phyloP scores from a whole-genome alignment of 495 filamentous ascomycete species.

The Podospora comata region DNA sequence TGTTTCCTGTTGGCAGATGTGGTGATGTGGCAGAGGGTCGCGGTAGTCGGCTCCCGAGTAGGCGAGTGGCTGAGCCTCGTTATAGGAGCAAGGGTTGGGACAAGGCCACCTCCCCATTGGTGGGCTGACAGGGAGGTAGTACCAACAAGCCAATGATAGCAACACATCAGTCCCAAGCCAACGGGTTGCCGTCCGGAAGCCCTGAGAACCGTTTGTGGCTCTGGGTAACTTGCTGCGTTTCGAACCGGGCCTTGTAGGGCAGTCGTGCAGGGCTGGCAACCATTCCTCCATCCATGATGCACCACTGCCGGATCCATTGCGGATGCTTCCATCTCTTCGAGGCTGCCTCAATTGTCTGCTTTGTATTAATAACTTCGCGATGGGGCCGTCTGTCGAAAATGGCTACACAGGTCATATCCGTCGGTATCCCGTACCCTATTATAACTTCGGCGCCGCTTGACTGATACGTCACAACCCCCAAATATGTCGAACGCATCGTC shows the following conservation, averaged over 20 bases:
- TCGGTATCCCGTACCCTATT: neutral
- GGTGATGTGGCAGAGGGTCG: conserved; percentile 4
- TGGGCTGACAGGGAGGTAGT: neutral
- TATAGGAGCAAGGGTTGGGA: neutral
- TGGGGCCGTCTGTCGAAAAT: conserved; percentile 1
- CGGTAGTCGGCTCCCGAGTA: neutral
- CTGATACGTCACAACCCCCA: conserved; percentile 9
- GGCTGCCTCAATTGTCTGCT: conserved; percentile 8
- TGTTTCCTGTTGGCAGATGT: neutral
- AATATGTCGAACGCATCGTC: conserved; percentile 29
- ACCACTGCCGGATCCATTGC: neutral
- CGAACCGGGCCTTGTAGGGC: conserved; percentile 2
- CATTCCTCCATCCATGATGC: conserved; percentile 4
- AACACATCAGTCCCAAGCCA: neutral
- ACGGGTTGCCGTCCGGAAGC: conserved; percentile 15
- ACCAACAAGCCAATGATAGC: conserved; percentile 9
- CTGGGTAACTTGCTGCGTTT: conserved; percentile 4
- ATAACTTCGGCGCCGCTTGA: conserved; percentile 8
- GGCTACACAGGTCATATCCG: conserved; percentile 1
- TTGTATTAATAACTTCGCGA: conserved; percentile 9
- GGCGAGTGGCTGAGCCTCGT: neutral
- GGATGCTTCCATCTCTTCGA: neutral
- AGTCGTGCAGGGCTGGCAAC: neutral
- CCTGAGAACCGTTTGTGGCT: conserved; percentile 2
- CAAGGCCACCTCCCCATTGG: neutral